Evolutionary conservation across 2,329 filamentous ascomycete species (phyloP).

Genomic region (Pestalotiopsis sp.): DNA sequence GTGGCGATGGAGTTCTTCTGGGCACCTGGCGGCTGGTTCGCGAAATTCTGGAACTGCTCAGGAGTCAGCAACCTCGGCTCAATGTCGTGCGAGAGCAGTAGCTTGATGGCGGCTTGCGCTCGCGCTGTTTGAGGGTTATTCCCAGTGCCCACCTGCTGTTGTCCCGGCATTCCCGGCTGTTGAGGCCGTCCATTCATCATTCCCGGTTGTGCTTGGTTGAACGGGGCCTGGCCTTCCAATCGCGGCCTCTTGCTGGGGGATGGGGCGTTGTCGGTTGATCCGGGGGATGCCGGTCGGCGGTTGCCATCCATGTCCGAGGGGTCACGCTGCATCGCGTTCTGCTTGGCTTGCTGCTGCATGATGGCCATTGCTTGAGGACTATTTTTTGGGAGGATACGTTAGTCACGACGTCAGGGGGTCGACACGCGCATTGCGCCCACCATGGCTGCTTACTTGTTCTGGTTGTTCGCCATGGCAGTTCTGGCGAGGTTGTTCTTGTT

Average conservation of each 20-base stretch:
- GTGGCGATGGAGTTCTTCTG: constrained; percentile 86
- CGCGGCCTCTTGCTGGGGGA: constrained; percentile 91
- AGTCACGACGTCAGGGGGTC: background rate
- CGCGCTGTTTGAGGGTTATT: background rate
- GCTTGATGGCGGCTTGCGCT: constrained; percentile 52
- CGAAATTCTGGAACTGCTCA: constrained; percentile 72
- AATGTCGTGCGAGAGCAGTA: constrained; percentile 72
- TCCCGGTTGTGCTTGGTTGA: constrained; percentile 69
- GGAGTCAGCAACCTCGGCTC: constrained; percentile 73
- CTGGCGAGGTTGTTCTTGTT: constrained; percentile 68
- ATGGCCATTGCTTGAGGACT: constrained; percentile 73
- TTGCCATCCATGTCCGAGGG: constrained; percentile 86
- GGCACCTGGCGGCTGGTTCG: constrained; percentile 56
- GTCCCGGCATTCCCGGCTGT: constrained; percentile 68
- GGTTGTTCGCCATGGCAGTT: constrained; percentile 78
- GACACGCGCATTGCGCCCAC: no score
- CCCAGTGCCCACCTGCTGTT: constrained; percentile 66
- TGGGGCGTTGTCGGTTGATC: constrained; percentile 82
- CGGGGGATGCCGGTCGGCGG: constrained; percentile 80
- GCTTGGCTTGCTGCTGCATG: constrained; percentile 67
- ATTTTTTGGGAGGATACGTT: constrained; percentile 2
- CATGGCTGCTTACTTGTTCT: constrained; percentile 61
- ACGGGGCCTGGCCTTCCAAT: constrained; percentile 71
- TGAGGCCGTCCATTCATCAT: constrained; percentile 75
- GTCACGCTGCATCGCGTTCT: constrained; percentile 84